Evolutionary conservation across 2,329 filamentous ascomycete genomes (phyloP).

Genomic region (Diplodia corticola): DNA sequence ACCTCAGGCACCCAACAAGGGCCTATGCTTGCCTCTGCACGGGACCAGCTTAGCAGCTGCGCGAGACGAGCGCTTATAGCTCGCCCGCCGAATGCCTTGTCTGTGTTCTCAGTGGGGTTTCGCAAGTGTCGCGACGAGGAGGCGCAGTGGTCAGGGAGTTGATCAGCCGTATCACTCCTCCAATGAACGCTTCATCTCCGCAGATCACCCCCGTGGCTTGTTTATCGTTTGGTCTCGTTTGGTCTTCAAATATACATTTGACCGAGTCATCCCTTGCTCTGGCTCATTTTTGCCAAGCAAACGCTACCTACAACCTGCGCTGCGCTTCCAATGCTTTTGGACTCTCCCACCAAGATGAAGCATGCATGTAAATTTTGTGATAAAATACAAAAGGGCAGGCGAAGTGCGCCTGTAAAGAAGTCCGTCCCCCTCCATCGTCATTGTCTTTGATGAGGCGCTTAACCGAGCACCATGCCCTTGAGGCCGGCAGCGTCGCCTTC

Average conservation of each 20-base stretch:
- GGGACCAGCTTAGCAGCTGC: background rate
- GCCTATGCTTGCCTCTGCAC: background rate
- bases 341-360: background rate
- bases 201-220: constrained; percentile 10
- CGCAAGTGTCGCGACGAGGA: constrained; percentile 16
- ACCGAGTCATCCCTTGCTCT: background rate
- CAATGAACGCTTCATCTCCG: constrained; percentile 10
- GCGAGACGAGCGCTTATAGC: background rate
- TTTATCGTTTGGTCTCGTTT: constrained; percentile 15
- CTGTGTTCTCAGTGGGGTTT: background rate
- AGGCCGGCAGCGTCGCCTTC: constrained; percentile 89
- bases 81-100: background rate
- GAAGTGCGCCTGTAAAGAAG: background rate
- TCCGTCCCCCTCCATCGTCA: background rate
- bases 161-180: background rate
- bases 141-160: background rate
- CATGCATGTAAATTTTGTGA: constrained; percentile 14
- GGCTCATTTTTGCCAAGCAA: background rate
- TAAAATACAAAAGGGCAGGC: constrained; percentile 20
- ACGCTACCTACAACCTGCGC: constrained; percentile 11
- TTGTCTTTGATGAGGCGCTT: constrained; percentile 23
- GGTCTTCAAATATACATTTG: constrained; percentile 12
- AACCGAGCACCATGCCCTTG: constrained; percentile 64
- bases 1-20: constrained; percentile 17
- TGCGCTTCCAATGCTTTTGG: constrained; percentile 16